Percentiles rank a stretch among this genome's conserved stretches.
Conservation (phyloP, 1,284 basidiomycete species). For the Malassezia slooffiae region DNA sequence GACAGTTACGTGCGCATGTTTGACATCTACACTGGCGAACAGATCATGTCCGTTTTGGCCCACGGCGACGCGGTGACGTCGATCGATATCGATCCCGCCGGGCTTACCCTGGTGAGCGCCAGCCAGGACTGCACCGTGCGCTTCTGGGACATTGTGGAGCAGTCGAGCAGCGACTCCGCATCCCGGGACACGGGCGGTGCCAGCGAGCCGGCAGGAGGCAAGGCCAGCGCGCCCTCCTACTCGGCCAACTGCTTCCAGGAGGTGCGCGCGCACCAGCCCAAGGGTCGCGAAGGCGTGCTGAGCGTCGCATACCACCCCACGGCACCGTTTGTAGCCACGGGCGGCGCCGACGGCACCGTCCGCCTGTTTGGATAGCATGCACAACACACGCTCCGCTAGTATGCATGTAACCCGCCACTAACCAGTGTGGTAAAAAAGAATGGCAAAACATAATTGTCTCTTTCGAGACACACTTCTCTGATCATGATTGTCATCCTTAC, state of each 20-base stretch:
- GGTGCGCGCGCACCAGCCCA: slow-evolving; percentile 65
- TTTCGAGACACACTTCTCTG: slow-evolving; percentile 18
- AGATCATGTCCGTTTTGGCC: slow-evolving; percentile 75
- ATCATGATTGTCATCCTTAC: slow-evolving; percentile 40
- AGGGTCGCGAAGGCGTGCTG: slow-evolving; percentile 77
- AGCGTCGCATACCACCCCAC: slow-evolving; percentile 73
- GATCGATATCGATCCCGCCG: slow-evolving; percentile 73
- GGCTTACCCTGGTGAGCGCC: slow-evolving; percentile 74
- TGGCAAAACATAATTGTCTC: slow-evolving; percentile 19
- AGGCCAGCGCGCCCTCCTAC: slow-evolving; percentile 2
- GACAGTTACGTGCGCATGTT: slow-evolving; percentile 85
- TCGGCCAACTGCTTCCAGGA: slow-evolving; percentile 68
- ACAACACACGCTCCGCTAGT: too few relatives aligned
- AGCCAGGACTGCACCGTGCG: slow-evolving; percentile 87
- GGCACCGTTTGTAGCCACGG: slow-evolving; percentile 76
- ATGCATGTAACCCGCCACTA: not conserved
- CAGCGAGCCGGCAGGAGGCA: slow-evolving; percentile 47
- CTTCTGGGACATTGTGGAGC: slow-evolving; percentile 79
- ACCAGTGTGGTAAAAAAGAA: not conserved
- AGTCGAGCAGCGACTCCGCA: too few relatives aligned
- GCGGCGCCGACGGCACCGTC: slow-evolving; percentile 87
- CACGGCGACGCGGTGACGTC: slow-evolving; percentile 85
- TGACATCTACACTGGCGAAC: slow-evolving; percentile 68
- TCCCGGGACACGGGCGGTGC: not conserved
- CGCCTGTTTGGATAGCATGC: slow-evolving; percentile 55